phyloP scores from a whole-genome alignment of 2,329 filamentous ascomycete species.

The Ploettnerulaceae sp. region DNA sequence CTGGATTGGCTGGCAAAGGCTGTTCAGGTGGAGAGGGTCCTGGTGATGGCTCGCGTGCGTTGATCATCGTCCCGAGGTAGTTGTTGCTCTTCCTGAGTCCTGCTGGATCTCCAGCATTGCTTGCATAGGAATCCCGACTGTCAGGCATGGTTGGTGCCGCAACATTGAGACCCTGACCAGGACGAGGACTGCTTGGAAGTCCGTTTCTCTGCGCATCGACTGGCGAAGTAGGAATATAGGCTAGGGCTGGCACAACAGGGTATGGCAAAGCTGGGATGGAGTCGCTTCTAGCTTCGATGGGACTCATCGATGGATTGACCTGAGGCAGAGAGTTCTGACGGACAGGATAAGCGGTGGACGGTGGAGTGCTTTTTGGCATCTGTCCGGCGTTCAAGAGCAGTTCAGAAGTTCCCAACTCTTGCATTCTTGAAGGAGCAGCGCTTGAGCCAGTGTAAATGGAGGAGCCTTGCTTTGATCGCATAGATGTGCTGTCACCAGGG shows the following conservation, averaged over 20 bases:
- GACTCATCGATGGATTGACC: conserved; percentile 36
- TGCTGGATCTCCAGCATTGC: conserved; percentile 9
- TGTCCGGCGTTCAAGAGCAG: conserved; percentile 27
- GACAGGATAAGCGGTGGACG: conserved; percentile 29
- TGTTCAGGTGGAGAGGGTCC: conserved; percentile 5
- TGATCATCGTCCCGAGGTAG: conserved; percentile 30
- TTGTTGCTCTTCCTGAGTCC: conserved; percentile 30
- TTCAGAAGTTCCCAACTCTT: conserved; percentile 23
- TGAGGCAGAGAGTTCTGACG: conserved; percentile 45
- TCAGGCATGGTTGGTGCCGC: background rate
- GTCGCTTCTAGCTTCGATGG: conserved; percentile 33
- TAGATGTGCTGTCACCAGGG: conserved; percentile 50
- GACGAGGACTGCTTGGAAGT: conserved; percentile 18
- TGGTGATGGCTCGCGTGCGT: conserved; percentile 11
- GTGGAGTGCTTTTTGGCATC: conserved; percentile 26
- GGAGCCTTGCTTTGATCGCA: conserved; percentile 45
- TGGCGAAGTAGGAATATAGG: conserved; percentile 19
- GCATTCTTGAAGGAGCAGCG: conserved; percentile 29
- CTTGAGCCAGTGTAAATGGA: conserved; percentile 43
- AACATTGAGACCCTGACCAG: conserved; percentile 1
- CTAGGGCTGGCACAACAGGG: conserved; percentile 23
- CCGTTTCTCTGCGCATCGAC: conserved; percentile 18
- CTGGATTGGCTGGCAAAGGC: background rate
- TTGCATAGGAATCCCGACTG: conserved; percentile 17
- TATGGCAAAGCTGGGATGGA: conserved; percentile 30